Evolutionary conservation across 306 rosid genomes (phyloP), one percentile per base, ranked within the genome.

Genomic region (Pterocarpus macrocarpus): DNA sequence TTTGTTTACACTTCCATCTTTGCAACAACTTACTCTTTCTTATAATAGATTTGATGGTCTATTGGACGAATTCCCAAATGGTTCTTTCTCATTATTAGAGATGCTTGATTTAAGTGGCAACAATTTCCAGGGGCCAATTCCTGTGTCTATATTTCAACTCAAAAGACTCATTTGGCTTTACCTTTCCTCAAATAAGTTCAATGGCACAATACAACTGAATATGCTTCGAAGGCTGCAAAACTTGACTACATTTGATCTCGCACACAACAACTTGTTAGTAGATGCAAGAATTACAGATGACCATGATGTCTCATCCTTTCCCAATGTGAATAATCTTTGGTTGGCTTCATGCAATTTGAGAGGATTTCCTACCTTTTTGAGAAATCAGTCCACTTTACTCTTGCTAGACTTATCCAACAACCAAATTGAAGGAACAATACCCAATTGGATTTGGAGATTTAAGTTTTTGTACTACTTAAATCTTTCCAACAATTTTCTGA

Each of bases 141-240:
- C 88, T 0, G 0, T 0, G 34, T 82, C 71, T 0, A 8, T 88
- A 38, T 80, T 79, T 0, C 3, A 74, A 1, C 79, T 86, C 8
- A 12, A 3, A 2, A 34, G 2, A 10, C 86, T 88, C 1, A 8
- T 1, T 4, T 0, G 16, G 1, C 69, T 88, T 43, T 36, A 3
- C n/a, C 86, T 88, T 30, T 17, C 88, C 49, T 73, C 55, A 7
- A 88, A 90, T 87, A 88, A 71, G 16, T 64, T 88, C 35, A 82
- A 13, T 0, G 94, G 89, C 36, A 45, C 56, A 2, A 6, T 80
- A 8, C 14, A 39, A 0, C 65, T 86, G 0, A 2, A 55, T 7
- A 2, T 0, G 41, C 3, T 90, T 52, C 11, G 1, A 11, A 32
- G 15, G 2, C 56, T 86, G 0, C 11, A 0, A 5, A 82, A 75